phyloP scores from a whole-genome alignment of 2,329 filamentous ascomycete species.

The Tolypocladium tundrense region DNA sequence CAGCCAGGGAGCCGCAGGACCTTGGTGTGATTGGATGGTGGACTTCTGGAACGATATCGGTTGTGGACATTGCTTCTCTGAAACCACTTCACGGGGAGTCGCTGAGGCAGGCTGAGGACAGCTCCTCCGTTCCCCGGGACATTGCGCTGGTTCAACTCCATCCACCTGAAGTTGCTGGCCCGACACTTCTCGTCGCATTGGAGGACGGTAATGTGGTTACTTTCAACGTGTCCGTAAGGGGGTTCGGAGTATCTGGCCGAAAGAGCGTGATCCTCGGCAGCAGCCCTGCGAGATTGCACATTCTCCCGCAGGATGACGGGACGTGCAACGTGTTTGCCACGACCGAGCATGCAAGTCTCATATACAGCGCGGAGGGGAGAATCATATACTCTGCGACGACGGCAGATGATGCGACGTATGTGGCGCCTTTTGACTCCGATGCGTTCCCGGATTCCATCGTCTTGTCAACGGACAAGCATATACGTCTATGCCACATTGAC shows the following conservation, averaged over 20 bases:
- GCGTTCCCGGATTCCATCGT: slow-evolving; percentile 74
- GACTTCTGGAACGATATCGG: slow-evolving; percentile 67
- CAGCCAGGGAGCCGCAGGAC: slow-evolving; percentile 51
- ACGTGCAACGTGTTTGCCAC: slow-evolving; percentile 82
- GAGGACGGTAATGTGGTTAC: slow-evolving; percentile 87
- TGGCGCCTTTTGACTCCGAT: slow-evolving; percentile 73
- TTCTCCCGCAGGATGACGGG: slow-evolving; percentile 57
- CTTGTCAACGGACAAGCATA: slow-evolving; percentile 63
- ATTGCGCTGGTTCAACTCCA: slow-evolving; percentile 72
- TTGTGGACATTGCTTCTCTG: slow-evolving; percentile 60
- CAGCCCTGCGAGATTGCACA: slow-evolving; percentile 71
- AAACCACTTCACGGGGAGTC: slow-evolving; percentile 54
- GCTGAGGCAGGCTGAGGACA: slow-evolving; percentile 50
- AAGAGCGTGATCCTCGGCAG: slow-evolving; percentile 82
- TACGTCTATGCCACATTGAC: slow-evolving; percentile 76
- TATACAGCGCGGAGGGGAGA: slow-evolving; percentile 79
- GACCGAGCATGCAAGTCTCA: slow-evolving; percentile 86
- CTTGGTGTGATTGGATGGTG: slow-evolving; percentile 81
- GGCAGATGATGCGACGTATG: slow-evolving; percentile 70
- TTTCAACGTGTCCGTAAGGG: slow-evolving; percentile 56
- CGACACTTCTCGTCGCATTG: slow-evolving; percentile 80
- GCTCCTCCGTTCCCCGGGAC: slow-evolving; percentile 71
- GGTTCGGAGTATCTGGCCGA: slow-evolving; percentile 56
- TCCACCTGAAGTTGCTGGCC: slow-evolving; percentile 42
- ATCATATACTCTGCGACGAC: slow-evolving; percentile 92